Evolutionary conservation across 352 stramenopile genomes (phyloP).

Genomic region (Phytophthora citricola): DNA sequence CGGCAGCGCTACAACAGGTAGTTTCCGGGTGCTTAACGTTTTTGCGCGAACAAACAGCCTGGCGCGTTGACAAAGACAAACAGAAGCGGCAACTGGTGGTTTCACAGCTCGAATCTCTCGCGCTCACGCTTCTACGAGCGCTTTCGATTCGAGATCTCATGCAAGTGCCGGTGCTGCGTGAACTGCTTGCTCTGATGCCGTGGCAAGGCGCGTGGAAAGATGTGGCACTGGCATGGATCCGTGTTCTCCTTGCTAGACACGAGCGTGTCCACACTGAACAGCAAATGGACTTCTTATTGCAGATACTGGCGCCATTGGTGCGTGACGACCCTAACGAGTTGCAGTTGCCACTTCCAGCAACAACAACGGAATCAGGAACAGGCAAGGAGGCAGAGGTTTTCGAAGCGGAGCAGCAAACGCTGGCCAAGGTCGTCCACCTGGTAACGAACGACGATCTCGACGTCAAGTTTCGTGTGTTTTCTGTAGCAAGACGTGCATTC

Average conservation of each 20-base stretch:
- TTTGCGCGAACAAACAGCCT: slow-evolving; percentile 33
- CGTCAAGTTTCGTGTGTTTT: slow-evolving; percentile 64
- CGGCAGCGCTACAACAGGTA: slow-evolving; percentile 37
- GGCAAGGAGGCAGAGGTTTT: slow-evolving; percentile 52
- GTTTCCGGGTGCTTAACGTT: slow-evolving; percentile 38
- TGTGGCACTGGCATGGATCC: slow-evolving; percentile 58
- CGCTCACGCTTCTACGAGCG: slow-evolving; percentile 40
- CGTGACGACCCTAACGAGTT: slow-evolving; percentile 71
- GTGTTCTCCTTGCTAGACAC: slow-evolving; percentile 50
- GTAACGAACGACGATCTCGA: slow-evolving; percentile 83
- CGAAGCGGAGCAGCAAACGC: slow-evolving; percentile 88
- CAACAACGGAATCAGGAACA: slow-evolving; percentile 12
- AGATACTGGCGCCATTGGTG: slow-evolving; percentile 92
- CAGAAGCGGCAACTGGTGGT: slow-evolving; percentile 31
- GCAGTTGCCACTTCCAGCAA: slow-evolving; percentile 18
- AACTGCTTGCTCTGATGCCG: slow-evolving; percentile 52
- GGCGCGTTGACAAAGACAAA: slow-evolving; percentile 38
- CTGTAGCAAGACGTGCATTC: slow-evolving; percentile 73
- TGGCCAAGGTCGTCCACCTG: slow-evolving; percentile 95
- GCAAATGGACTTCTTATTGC: slow-evolving; percentile 64
- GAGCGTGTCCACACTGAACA: slow-evolving; percentile 40
- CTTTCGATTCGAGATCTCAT: slow-evolving; percentile 53
- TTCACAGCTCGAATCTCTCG: slow-evolving; percentile 32
- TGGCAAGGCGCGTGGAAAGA: slow-evolving; percentile 65
- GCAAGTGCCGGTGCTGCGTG: slow-evolving; percentile 38